Conservation (phyloP, 352 stramenopile genomes). For the Phytophthora brassicae region DNA sequence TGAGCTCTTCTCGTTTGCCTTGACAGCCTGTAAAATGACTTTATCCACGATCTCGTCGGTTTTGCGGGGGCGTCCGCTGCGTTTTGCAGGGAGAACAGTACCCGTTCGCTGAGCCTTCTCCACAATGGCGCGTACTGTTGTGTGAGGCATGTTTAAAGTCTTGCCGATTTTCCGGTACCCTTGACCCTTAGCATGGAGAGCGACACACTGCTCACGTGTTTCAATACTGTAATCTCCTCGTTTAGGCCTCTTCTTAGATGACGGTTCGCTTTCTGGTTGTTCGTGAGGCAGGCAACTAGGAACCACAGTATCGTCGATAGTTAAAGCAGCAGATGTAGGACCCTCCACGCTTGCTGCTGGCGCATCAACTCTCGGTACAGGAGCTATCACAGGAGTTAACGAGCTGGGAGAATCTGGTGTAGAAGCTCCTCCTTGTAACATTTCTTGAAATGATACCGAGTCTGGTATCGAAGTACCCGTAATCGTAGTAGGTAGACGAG, state of each 20-base stretch:
- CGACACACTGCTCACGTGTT: slow-evolving; percentile 56
- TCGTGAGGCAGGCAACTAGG: background rate
- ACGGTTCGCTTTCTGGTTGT: background rate
- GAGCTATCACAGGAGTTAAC: background rate
- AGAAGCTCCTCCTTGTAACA: slow-evolving; percentile 14
- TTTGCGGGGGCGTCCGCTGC: slow-evolving; percentile 62
- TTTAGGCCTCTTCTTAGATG: slow-evolving; percentile 29
- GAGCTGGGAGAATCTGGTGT: background rate
- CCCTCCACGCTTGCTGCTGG: background rate
- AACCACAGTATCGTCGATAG: background rate
- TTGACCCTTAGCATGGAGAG: slow-evolving; percentile 49
- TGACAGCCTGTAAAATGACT: slow-evolving; percentile 64
- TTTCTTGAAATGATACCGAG: slow-evolving; percentile 16
- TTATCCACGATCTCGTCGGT: slow-evolving; percentile 67
- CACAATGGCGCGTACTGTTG: slow-evolving; percentile 71
- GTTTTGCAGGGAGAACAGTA: slow-evolving; percentile 44
- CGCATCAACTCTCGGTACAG: background rate
- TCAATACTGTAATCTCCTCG: slow-evolving; percentile 62
- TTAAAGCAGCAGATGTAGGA: background rate
- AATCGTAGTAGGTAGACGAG: background rate
- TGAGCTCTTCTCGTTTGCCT: slow-evolving; percentile 58
- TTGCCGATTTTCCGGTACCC: slow-evolving; percentile 65
- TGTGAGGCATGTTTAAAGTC: slow-evolving; percentile 65
- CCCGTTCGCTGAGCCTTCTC: slow-evolving; percentile 64
- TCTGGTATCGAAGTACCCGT: background rate